Evolutionary conservation across 352 stramenopile genomes (phyloP).

Genomic region (Phytopythium montanum): DNA sequence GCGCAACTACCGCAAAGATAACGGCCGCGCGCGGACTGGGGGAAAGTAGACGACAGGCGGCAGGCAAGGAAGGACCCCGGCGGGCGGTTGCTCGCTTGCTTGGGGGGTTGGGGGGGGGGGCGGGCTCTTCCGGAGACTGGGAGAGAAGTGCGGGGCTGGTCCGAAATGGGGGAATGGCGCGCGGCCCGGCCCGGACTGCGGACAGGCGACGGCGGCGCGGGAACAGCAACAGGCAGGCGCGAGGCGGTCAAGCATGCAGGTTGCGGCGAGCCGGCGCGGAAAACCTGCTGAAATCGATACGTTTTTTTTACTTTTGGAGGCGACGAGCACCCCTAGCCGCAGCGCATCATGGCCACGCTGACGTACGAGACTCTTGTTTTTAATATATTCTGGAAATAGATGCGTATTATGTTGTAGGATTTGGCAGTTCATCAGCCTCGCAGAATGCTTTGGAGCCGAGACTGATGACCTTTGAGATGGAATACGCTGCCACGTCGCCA

Average conservation of each 20-base stretch:
- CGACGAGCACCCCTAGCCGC: slow-evolving; percentile 4
- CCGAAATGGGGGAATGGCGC: slow-evolving; percentile 8
- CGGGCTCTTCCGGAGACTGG: slow-evolving; percentile 3
- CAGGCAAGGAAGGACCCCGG: not conserved
- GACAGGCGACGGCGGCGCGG: too few relatives aligned
- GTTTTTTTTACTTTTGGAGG: not conserved
- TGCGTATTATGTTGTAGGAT: not conserved
- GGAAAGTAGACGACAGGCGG: not conserved
- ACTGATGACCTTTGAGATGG: not conserved
- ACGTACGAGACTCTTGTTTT: not conserved
- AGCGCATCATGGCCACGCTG: not conserved
- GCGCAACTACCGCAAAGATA: slow-evolving; percentile 1
- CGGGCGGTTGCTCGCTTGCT: not conserved
- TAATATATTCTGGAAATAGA: not conserved
- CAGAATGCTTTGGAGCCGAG: not conserved
- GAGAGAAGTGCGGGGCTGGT: slow-evolving; percentile 3
- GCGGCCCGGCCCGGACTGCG: too few relatives aligned
- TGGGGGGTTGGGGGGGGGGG: not conserved
- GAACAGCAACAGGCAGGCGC: too few relatives aligned
- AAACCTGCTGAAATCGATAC: slow-evolving; percentile 3
- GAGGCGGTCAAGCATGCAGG: not conserved
- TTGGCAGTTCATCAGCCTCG: not conserved
- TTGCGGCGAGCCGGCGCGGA: not conserved
- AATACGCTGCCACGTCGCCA: not conserved
- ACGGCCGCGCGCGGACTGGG: not conserved